phyloP scores from a whole-genome alignment of 2,329 filamentous ascomycete species.

The Phialocephala subalpina region DNA sequence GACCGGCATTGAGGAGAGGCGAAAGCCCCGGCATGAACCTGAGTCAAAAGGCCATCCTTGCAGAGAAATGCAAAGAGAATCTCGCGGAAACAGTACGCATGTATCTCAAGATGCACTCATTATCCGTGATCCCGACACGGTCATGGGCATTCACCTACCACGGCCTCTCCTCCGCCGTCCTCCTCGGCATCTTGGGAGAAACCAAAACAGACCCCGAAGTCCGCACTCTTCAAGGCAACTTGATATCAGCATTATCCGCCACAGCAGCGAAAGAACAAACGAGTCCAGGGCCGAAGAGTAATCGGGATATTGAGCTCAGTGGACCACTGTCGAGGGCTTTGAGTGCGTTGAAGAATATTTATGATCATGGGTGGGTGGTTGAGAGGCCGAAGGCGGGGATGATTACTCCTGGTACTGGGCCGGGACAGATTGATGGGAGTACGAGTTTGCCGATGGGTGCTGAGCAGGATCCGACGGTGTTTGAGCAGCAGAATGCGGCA shows the following conservation, averaged over 20 bases:
- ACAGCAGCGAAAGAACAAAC: constrained; percentile 67
- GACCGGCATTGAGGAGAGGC: constrained; percentile 63
- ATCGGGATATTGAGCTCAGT: constrained; percentile 44
- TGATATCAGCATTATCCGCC: constrained; percentile 69
- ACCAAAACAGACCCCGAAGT: constrained; percentile 70
- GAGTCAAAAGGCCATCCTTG: constrained; percentile 61
- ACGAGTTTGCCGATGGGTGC: background rate
- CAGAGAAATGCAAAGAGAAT: constrained; percentile 67
- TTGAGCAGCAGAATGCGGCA: constrained; percentile 61
- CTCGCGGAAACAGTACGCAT: constrained; percentile 72
- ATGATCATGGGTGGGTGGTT: constrained; percentile 68
- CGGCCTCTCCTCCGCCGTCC: constrained; percentile 69
- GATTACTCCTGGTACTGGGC: constrained; percentile 23
- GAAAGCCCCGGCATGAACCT: constrained; percentile 56
- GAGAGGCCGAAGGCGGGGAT: constrained; percentile 45
- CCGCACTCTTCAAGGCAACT: constrained; percentile 67
- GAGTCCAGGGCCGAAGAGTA: constrained; percentile 33
- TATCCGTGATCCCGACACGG: constrained; percentile 71
- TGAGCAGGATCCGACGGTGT: constrained; percentile 35
- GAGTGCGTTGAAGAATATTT: constrained; percentile 69
- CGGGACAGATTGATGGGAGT: constrained; percentile 17
- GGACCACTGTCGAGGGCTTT: constrained; percentile 68
- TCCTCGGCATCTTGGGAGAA: constrained; percentile 69
- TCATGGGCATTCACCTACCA: constrained; percentile 76
- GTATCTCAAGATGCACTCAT: constrained; percentile 74